Evolutionary conservation across 2,329 filamentous ascomycete genomes (phyloP), one percentile per base, ranked within the genome.

Genomic region (Coniochaeta sp.): DNA sequence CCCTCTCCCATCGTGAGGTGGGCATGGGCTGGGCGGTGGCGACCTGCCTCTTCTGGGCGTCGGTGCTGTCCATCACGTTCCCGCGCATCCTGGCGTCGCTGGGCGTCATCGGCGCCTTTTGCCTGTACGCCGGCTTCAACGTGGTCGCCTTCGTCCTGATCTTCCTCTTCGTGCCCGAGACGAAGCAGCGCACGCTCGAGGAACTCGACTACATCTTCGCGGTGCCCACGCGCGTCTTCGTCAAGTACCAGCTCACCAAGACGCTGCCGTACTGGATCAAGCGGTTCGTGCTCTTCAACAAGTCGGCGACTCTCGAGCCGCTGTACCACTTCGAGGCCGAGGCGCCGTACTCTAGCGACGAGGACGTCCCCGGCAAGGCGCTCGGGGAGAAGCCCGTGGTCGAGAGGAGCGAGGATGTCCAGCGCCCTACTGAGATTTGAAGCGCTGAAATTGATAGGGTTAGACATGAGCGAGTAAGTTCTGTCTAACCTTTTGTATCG

Each of bases 21-120:
- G 88, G 88, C 60, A 90, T 90, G 86, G 81, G 80, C 0, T 88
- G 81, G 73, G 82, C 85, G 8, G 86, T 89, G n/a, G 85, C 86
- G 1, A 88, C 85, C 2, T 87, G 84, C 65, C 76, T 88, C 16
- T 79, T 81, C 67, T 85, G 80, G 77, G 82, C 81, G 0, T 77
- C 81, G 1, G 80, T 89, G 0, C 73, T 87, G 42, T 80, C 80
- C n/a, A 80, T 89, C 57, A 87, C 84, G 0, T 86, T 87, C 67
- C 85, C 85, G 1, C 75, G 81, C 55, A 82, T 88, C 73, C 72
- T 87, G 14, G 70, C 69, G 1, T 66, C 70, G 14, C 64, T 83
- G 1, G 71, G 73, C 3, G 75, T 79, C 47, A 60, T 69, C 47
- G 69, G 68, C 47, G 67, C 82, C 0, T 85, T 84, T 63, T 74